These are phyloP conservation scores for Pseudogymnoascus sp. DNA, from an alignment of 2,329 filamentous ascomycete species.

Conservation along the genomic window DNA sequence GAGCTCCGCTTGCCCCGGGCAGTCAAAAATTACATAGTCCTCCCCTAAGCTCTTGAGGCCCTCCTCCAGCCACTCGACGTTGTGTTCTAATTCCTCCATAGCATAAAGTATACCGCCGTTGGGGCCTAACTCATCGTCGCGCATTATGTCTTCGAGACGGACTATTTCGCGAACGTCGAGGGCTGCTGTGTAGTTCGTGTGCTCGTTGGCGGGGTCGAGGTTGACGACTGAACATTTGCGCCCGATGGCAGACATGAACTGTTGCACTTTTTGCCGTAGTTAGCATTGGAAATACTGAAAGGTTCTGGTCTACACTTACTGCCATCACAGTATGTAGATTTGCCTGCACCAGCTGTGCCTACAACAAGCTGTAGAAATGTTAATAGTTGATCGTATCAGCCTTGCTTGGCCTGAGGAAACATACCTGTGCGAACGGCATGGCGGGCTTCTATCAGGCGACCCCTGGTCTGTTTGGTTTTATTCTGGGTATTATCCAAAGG, in stretches of 20 bases:
- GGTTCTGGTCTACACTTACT: slow-evolving; percentile 44
- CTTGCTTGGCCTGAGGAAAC: not conserved
- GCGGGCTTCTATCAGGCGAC: not conserved
- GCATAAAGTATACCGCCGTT: slow-evolving; percentile 92
- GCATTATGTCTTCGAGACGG: slow-evolving; percentile 92
- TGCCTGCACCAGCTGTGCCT: slow-evolving; percentile 90
- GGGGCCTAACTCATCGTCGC: slow-evolving; percentile 79
- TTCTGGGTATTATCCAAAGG: not conserved
- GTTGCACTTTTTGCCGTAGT: slow-evolving; percentile 59
- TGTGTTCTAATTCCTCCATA: slow-evolving; percentile 89
- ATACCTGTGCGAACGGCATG: slow-evolving; percentile 31
- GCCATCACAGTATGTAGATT: slow-evolving; percentile 97
- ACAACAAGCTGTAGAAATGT: slow-evolving; percentile 64
- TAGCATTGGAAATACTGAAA: slow-evolving; percentile 6
- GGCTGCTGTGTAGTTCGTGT: slow-evolving; percentile 79
- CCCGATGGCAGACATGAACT: slow-evolving; percentile 93
- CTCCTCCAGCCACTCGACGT: slow-evolving; percentile 84
- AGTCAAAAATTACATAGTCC: slow-evolving; percentile 93
- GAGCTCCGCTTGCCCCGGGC: slow-evolving; percentile 91
- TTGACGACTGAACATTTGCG: slow-evolving; percentile 94
- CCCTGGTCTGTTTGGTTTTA: not conserved
- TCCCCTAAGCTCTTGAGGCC: slow-evolving; percentile 74
- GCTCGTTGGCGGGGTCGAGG: slow-evolving; percentile 93
- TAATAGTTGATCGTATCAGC: not conserved
- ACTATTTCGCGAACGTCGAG: slow-evolving; percentile 86